phyloP scores from a whole-genome alignment of 2,329 filamentous ascomycete species.

The Fusarium kyushuense region DNA sequence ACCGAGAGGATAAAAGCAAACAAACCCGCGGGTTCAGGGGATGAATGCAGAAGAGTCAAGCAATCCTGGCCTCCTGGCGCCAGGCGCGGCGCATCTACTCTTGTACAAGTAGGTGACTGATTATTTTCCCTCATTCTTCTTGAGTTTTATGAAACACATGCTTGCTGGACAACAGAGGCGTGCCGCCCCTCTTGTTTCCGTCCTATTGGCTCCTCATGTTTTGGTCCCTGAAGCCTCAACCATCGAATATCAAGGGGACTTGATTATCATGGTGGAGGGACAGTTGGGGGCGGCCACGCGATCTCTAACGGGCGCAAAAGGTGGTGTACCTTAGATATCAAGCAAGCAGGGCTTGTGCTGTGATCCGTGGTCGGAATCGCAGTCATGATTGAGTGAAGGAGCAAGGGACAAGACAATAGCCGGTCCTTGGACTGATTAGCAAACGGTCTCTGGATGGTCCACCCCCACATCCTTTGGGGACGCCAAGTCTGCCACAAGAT shows the following conservation, averaged over 20 bases:
- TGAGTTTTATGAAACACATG: background rate
- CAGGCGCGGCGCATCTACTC: slow-evolving; percentile 2
- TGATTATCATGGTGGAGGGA: background rate
- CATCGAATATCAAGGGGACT: background rate
- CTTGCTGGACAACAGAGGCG: background rate
- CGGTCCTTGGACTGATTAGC: slow-evolving; percentile 38
- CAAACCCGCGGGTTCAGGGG: background rate
- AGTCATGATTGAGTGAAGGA: slow-evolving; percentile 41
- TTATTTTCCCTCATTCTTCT: background rate
- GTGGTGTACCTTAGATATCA: background rate
- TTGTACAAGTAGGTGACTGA: background rate
- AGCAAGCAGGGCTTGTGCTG: slow-evolving; percentile 30
- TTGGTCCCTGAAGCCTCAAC: slow-evolving; percentile 24
- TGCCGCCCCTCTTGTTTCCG: slow-evolving; percentile 3
- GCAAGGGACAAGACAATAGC: slow-evolving; percentile 3
- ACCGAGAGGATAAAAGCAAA: slow-evolving; percentile 36
- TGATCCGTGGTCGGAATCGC: slow-evolving; percentile 40
- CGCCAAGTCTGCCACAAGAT: slow-evolving; percentile 32
- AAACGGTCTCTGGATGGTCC: slow-evolving; percentile 39
- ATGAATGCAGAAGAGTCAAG: background rate
- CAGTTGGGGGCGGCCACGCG: slow-evolving; percentile 40
- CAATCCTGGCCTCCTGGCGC: slow-evolving; percentile 22
- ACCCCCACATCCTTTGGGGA: slow-evolving; percentile 37
- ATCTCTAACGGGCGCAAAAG: slow-evolving; percentile 44
- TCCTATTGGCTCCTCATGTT: slow-evolving; percentile 15